Evolutionary conservation across 352 stramenopile genomes (phyloP).

Genomic region (Lagenidium giganteum): DNA sequence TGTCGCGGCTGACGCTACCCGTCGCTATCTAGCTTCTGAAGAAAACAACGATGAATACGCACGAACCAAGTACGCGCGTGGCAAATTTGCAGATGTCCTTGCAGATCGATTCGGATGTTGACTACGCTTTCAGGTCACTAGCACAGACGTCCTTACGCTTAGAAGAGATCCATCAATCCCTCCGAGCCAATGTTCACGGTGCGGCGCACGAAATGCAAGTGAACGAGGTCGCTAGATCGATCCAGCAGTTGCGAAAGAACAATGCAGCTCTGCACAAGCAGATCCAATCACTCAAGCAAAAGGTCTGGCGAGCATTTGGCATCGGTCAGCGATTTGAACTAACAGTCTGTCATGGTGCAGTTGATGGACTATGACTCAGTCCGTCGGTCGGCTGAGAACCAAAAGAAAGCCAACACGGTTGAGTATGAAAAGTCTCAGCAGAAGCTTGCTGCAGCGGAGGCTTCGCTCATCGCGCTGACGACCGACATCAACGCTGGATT

Average conservation of each 20-base stretch:
- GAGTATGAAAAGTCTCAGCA: conserved; percentile 53
- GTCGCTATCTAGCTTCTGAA: too few relatives aligned
- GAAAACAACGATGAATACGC: conserved; percentile 18
- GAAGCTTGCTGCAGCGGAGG: conserved; percentile 26
- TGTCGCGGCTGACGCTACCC: too few relatives aligned
- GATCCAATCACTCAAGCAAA: conserved; percentile 46
- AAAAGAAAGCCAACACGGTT: conserved; percentile 33
- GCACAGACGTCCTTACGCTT: conserved; percentile 44
- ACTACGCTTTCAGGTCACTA: conserved; percentile 31
- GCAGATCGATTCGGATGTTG: neutral
- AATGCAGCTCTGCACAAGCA: conserved; percentile 37
- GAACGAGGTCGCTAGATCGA: conserved; percentile 29
- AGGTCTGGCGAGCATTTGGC: conserved; percentile 20
- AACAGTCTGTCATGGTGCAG: conserved; percentile 1
- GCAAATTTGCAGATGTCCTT: too few relatives aligned
- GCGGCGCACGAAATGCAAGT: conserved; percentile 41
- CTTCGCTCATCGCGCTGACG: conserved; percentile 27
- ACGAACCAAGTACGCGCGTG: conserved; percentile 15
- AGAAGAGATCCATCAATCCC: conserved; percentile 54
- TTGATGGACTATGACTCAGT: conserved; percentile 3
- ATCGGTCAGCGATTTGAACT: neutral
- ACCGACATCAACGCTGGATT: conserved; percentile 45
- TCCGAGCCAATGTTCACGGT: conserved; percentile 40
- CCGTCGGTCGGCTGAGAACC: conserved; percentile 23
- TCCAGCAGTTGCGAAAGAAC: conserved; percentile 32